These are phyloP conservation scores for Leccinum griseonigrum DNA, from an alignment of 1,284 basidiomycete species.

Conservation along the genomic window DNA sequence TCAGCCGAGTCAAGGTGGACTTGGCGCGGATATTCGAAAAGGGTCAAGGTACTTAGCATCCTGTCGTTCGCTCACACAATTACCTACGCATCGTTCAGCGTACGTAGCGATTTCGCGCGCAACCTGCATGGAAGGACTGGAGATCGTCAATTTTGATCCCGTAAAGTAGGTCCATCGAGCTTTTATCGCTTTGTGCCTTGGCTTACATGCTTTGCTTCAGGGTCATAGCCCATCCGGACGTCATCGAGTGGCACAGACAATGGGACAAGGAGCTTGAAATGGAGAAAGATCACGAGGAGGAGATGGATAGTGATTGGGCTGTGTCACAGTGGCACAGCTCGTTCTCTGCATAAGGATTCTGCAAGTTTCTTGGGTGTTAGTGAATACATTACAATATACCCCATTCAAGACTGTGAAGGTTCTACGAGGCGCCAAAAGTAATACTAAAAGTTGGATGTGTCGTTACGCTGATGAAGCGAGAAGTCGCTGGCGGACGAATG, in stretches of 20 bases:
- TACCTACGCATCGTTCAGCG: conserved; percentile 46
- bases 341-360: conserved; percentile 18
- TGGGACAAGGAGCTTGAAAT: conserved; percentile 19
- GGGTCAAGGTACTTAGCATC: conserved; percentile 57
- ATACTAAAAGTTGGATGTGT: conserved; percentile 18
- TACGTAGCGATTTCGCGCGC: conserved; percentile 95
- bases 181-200: neutral
- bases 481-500: conserved; percentile 9
- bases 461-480: conserved; percentile 9
- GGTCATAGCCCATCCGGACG: conserved; percentile 50
- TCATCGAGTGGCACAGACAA: conserved; percentile 29
- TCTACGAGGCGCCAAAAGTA: conserved; percentile 1
- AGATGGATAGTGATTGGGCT: conserved; percentile 34
- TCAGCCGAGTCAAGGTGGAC: conserved; percentile 74
- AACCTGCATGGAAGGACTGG: conserved; percentile 81
- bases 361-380: neutral
- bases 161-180: conserved; percentile 51
- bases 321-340: conserved; percentile 34
- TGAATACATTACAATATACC: conserved; percentile 8
- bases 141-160: conserved; percentile 79
- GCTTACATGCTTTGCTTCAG: conserved; percentile 21
- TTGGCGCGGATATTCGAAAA: conserved; percentile 75
- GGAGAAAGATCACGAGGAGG: conserved; percentile 26
- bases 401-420: conserved; percentile 5
- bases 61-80: neutral